Evolutionary conservation across 108 stramenopile species (phyloP).

Genomic region (Pseudonitzschia pungens): DNA sequence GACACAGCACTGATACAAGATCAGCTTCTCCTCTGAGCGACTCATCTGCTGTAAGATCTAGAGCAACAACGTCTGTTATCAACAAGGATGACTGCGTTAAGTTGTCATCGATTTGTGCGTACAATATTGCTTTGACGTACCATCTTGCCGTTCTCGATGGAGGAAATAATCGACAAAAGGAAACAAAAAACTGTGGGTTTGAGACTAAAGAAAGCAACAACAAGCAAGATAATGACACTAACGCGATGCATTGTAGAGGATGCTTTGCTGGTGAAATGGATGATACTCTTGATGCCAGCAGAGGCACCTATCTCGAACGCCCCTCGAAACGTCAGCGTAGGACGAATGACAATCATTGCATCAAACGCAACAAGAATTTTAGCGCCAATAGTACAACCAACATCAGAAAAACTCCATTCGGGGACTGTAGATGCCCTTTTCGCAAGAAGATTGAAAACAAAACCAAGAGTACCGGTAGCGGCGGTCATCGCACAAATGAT

Average conservation of each 20-base stretch:
- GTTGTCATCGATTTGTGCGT: neutral
- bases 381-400: neutral
- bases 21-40: neutral
- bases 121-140: constrained; percentile 3
- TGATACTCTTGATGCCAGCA: neutral
- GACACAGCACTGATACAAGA: neutral
- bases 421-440: neutral
- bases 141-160: neutral
- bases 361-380: neutral
- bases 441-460: neutral
- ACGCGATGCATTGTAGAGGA: neutral
- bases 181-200: neutral
- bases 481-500: neutral
- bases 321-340: neutral
- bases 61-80: neutral
- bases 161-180: neutral
- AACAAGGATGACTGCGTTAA: neutral
- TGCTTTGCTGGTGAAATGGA: neutral
- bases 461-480: neutral
- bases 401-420: neutral
- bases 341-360: neutral
- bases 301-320: neutral
- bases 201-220: neutral
- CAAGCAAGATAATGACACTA: neutral
- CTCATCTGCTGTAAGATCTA: neutral